Evolutionary conservation across 345 rosid species (phyloP), one percentile per base, ranked within the genome.

Genomic region (Limnanthes douglasii): DNA sequence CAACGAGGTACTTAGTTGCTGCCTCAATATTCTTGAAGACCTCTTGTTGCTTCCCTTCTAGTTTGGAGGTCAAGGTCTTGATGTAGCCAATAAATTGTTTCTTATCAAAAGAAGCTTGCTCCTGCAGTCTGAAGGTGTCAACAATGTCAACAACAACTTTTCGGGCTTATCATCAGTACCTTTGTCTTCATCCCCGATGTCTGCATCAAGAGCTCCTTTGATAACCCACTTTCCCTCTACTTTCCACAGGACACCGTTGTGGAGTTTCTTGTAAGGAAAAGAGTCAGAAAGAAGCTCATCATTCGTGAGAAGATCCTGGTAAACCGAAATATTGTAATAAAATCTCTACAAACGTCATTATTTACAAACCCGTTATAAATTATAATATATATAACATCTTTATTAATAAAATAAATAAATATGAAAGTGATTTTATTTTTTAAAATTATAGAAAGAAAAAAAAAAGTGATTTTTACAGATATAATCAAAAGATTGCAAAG

Each of bases 171-270:
- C 93, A 53, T 86, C 88, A 16, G 73, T 85, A 17, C 85, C 79
- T 53, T 86, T 88, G 6, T 78, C 94, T 1, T 70, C 94, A 0
- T 35, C 86, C 0, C 37, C 78, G 34, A 65, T 86, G 60, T 86
- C 46, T 4, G 82, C 67, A 45, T 67, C 54, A 21, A 75, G 33
- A 0, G 94, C 78, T 28, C 97, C 88, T 66, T 72, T 67, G 15
- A 75, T 60, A 61, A 86, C 76, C 97, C 97, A 82, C 79, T 81
- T 86, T 37, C 96, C 92, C 14, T 81, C 81, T 24, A 81, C 96
- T 68, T 86, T 92, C 94, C 86, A 78, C 24, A 78, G 43, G 21
- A 66, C 45, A 8, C 82, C 84, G 18, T 75, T 70, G 13, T 57
- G 51, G 33, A 68, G 54, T 57, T 85, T 93, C 65, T 69, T 72